Base-by-base conservation (phyloP, 345 rosid species). In the Lepidium sativum region DNA sequence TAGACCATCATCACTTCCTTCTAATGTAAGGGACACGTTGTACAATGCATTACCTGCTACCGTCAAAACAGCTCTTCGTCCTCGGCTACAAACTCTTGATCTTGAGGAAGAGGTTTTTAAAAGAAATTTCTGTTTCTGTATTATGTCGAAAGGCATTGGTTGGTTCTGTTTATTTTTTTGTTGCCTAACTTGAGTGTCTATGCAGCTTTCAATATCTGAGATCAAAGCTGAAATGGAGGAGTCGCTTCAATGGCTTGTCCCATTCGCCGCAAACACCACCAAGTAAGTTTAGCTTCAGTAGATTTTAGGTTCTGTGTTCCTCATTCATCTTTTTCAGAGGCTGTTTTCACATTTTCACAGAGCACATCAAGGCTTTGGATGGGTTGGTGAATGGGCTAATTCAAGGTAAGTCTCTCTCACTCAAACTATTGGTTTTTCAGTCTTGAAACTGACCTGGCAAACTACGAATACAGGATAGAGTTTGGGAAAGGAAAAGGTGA, bases 361-460 rank as follows among this genome's bases (percentile, higher is more conserved):
- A 75, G 89, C 88, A 21, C 92, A 86, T 77, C 97, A 94, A 76
- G 90, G 94, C 34, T 90, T 94, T 9, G 99, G 99, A 37, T 84
- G 97, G 97, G 92, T 94, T 7, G 99, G 99, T 74, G 99, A 94
- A 75, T 94, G 99, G 99, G 99, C 96, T 25, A 94, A 79, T 57
- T 78, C 80, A n/a, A n/a, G n/a, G n/a, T n/a, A n/a, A n/a, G n/a
- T n/a, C n/a, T n/a, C n/a, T n/a, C n/a, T n/a, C n/a, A n/a, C n/a
- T n/a, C n/a, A n/a, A n/a, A n/a, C n/a, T n/a, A n/a, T n/a, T n/a
- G n/a, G n/a, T n/a, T n/a, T n/a, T n/a, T n/a, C n/a, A n/a, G n/a
- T n/a, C n/a, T n/a, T n/a, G n/a, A n/a, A n/a, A n/a, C n/a, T n/a
- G n/a, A n/a, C n/a, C n/a, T n/a, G n/a, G n/a, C n/a, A n/a, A n/a